Percentiles rank a stretch among this genome's conserved stretches.
Conservation (phyloP, 78 protist genomes). For the Dictyostelium discoideum region DNA sequence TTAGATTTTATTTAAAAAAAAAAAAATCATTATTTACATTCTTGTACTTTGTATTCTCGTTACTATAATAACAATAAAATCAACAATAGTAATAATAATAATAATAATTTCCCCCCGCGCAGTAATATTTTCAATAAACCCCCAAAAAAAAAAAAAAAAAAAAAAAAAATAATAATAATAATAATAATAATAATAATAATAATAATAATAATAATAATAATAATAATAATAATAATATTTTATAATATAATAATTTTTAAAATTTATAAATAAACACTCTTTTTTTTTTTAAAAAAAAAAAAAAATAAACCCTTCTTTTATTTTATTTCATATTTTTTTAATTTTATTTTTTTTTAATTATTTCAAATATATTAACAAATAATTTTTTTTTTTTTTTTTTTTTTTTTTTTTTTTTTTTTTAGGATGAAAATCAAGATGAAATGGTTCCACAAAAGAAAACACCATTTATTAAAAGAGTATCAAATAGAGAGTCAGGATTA, state of each 20-base stretch:
- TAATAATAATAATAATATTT: neutral
- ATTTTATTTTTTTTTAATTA: neutral
- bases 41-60: neutral
- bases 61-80: neutral
- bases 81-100: neutral
- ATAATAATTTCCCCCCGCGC: neutral
- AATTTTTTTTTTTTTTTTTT: neutral
- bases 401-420: neutral
- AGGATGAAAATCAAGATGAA: neutral
- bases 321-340: neutral
- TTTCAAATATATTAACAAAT: neutral
- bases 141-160: too few relatives aligned
- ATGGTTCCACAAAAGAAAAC: slow-evolving; percentile 51
- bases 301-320: neutral
- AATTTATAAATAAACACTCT: slow-evolving; percentile 1
- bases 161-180: neutral
- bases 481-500: slow-evolving; percentile 1
- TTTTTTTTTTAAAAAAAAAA: neutral
- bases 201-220: neutral
- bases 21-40: neutral
- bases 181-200: neutral
- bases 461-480: slow-evolving; percentile 32
- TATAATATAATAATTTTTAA: slow-evolving; percentile 9
- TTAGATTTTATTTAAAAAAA: neutral
- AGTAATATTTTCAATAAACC: neutral